Percentiles rank a stretch among this genome's conserved stretches.
Evolutionary conservation across 129 eudicot genomes (phyloP).

Genomic region (Oenanthe sinensis): DNA sequence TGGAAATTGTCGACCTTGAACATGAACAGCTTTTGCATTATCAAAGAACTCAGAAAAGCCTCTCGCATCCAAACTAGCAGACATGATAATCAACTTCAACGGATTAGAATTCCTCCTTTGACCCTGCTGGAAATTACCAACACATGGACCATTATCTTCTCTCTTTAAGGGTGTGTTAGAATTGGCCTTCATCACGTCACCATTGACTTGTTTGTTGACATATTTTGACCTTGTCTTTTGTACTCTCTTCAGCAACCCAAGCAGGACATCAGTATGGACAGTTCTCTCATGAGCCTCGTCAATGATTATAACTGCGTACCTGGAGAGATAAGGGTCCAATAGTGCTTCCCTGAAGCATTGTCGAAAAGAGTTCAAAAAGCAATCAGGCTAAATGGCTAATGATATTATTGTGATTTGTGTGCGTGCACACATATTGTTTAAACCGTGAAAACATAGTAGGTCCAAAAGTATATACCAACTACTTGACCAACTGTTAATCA

Average conservation of each 20-base stretch:
- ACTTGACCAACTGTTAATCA: too few species aligned
- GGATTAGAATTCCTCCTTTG: constrained; percentile 43
- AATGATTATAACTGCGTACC: constrained; percentile 79
- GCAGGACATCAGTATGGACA: constrained; percentile 87
- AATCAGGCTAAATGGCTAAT: background rate
- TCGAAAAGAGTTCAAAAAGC: background rate
- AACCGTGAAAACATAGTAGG: background rate
- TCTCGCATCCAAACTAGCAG: constrained; percentile 96
- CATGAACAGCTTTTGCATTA: constrained; percentile 95
- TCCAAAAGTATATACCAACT: background rate
- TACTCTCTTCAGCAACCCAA: constrained; percentile 78
- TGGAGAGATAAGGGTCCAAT: constrained; percentile 79
- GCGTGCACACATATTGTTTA: background rate
- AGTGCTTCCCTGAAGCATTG: constrained; percentile 74
- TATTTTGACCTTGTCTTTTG: constrained; percentile 55
- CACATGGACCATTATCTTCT: constrained; percentile 20
- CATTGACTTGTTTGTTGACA: constrained; percentile 9
- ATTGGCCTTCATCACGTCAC: constrained; percentile 20
- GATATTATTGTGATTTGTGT: background rate
- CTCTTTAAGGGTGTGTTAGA: constrained; percentile 28
- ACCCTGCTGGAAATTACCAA: constrained; percentile 22
- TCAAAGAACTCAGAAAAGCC: constrained; percentile 82
- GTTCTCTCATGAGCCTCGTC: constrained; percentile 99
- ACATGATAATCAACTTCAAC: constrained; percentile 78
- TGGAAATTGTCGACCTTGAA: constrained; percentile 88